These are phyloP conservation scores for Hypsizygus marmoreus DNA, from an alignment of 768 basidiomycete species.

Conservation along the genomic window DNA sequence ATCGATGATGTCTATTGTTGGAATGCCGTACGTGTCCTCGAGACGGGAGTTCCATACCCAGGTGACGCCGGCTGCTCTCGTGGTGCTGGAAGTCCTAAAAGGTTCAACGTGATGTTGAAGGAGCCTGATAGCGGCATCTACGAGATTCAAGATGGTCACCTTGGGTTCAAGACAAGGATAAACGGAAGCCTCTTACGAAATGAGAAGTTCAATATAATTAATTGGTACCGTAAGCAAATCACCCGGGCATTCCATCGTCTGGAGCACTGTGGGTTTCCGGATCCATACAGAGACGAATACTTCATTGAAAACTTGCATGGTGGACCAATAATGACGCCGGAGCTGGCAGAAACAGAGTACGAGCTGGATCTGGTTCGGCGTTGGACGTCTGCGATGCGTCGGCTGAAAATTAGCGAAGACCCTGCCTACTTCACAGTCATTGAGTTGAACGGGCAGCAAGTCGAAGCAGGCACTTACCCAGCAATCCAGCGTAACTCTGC, in stretches of 20 bases:
- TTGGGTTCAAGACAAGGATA: background rate
- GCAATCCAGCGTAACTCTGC: slow-evolving; percentile 27
- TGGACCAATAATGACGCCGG: background rate
- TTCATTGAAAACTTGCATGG: background rate
- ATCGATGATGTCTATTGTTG: background rate
- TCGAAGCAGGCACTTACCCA: slow-evolving; percentile 2
- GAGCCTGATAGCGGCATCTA: background rate
- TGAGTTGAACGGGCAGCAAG: background rate
- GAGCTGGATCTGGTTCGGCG: background rate
- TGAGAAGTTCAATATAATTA: background rate
- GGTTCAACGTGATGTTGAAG: background rate
- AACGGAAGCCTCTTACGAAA: background rate
- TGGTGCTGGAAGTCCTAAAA: no score
- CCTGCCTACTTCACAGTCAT: background rate
- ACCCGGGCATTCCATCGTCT: background rate
- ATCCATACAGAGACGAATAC: background rate
- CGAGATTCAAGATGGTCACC: background rate
- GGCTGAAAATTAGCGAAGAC: background rate
- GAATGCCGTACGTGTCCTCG: background rate
- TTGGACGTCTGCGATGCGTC: background rate
- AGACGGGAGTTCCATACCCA: background rate
- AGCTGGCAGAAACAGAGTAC: background rate
- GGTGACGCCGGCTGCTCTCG: no score
- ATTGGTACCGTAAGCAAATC: background rate
- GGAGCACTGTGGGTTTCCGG: background rate